Evolutionary conservation across 495 filamentous ascomycete species (phyloP).

Genomic region (Neurospora discreta): DNA sequence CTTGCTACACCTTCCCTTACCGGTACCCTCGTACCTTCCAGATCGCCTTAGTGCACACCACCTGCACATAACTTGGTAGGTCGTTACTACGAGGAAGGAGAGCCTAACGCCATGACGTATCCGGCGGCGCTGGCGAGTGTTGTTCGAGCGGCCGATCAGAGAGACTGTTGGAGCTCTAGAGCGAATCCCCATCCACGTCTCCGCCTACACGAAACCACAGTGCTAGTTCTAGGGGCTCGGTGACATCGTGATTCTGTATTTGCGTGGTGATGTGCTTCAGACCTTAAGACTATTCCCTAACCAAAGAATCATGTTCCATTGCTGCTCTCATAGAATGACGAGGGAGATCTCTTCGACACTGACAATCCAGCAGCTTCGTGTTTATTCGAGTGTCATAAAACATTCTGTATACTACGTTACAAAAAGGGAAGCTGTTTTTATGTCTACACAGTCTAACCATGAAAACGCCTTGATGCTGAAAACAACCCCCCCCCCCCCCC

Average conservation of each 20-base stretch:
- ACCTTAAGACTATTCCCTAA: not conserved
- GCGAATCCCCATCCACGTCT: not conserved
- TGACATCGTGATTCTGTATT: not conserved
- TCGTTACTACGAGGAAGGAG: not conserved
- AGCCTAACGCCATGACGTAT: not conserved
- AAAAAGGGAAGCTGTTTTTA: not conserved
- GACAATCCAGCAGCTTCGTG: not conserved
- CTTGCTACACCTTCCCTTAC: not conserved
- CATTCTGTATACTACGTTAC: not conserved
- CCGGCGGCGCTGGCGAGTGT: not conserved
- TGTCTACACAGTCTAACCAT: not conserved
- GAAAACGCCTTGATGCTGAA: not conserved
- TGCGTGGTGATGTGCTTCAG: not conserved
- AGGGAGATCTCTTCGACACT: not conserved
- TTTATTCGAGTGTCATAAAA: not conserved
- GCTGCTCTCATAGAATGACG: not conserved
- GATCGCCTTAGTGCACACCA: not conserved
- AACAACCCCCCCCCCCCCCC: too few species aligned
- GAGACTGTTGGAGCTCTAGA: not conserved
- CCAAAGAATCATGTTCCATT: not conserved
- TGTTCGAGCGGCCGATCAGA: too few species aligned
- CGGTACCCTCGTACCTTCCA: not conserved
- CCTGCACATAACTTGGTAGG: not conserved
- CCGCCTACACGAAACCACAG: not conserved
- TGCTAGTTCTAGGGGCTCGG: not conserved